phyloP scores from a whole-genome alignment of 805 yeast species.

The Starmerella floricola region DNA sequence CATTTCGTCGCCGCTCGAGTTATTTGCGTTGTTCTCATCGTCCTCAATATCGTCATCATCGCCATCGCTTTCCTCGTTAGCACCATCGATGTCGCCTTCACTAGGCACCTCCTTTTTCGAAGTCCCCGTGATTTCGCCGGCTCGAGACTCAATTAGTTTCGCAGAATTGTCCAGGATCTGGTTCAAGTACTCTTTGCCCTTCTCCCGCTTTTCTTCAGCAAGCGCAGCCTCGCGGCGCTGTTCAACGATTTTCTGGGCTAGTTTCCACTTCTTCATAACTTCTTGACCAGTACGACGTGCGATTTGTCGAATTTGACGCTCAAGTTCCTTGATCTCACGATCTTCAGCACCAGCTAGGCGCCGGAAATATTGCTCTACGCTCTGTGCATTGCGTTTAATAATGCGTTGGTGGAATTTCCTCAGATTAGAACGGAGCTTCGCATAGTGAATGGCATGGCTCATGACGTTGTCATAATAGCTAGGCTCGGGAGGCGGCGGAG shows the following conservation, averaged over 20 bases:
- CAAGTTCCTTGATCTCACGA: slow-evolving; percentile 60
- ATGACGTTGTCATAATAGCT: slow-evolving; percentile 64
- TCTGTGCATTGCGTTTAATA: slow-evolving; percentile 59
- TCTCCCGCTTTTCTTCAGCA: slow-evolving; percentile 63
- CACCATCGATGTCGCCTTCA: slow-evolving; percentile 29
- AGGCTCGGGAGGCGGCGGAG: slow-evolving; percentile 35
- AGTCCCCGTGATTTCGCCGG: slow-evolving; percentile 28
- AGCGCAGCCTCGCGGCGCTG: slow-evolving; percentile 52
- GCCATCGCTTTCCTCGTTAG: slow-evolving; percentile 24
- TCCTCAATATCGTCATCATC: slow-evolving; percentile 27
- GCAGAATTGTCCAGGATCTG: slow-evolving; percentile 87
- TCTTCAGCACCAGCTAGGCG: slow-evolving; percentile 83
- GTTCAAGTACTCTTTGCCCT: slow-evolving; percentile 77
- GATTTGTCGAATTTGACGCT: slow-evolving; percentile 50
- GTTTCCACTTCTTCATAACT: slow-evolving; percentile 79
- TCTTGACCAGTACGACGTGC: slow-evolving; percentile 76
- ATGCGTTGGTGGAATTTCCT: slow-evolving; percentile 53
- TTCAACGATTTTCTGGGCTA: slow-evolving; percentile 66
- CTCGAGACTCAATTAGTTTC: slow-evolving; percentile 74
- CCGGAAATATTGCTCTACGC: slow-evolving; percentile 79
- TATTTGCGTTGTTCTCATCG: slow-evolving; percentile 19
- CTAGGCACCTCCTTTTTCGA: slow-evolving; percentile 20
- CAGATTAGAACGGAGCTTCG: slow-evolving; percentile 56
- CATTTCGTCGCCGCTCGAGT: slow-evolving; percentile 20
- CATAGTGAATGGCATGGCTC: slow-evolving; percentile 59